Evolutionary conservation across 164 flowering plant genomes (phyloP).

Genomic region (Platanus orientalis): DNA sequence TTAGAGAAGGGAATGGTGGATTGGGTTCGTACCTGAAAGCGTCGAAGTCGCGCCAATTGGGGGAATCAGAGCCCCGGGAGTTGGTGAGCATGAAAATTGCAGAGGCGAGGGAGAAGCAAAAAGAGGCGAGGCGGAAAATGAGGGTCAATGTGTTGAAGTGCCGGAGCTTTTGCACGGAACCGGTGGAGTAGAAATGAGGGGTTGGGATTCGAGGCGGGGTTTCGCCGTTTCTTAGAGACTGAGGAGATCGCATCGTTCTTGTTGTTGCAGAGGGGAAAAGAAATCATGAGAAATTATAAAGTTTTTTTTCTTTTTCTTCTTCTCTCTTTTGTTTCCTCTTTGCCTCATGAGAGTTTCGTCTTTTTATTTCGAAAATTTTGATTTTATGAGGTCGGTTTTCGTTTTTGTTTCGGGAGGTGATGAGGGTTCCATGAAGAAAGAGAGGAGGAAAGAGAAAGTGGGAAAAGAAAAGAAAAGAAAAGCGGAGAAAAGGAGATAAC

Average conservation of each 20-base stretch:
- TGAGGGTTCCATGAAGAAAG: slow-evolving; percentile 10
- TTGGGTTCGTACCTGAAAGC: slow-evolving; percentile 54
- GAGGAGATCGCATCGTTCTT: slow-evolving; percentile 50
- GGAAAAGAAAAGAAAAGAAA: too few relatives aligned
- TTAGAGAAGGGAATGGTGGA: not conserved
- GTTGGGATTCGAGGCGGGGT: slow-evolving; percentile 19
- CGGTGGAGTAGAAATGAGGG: slow-evolving; percentile 65
- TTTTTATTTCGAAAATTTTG: not conserved
- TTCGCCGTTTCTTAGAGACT: slow-evolving; percentile 47
- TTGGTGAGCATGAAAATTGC: slow-evolving; percentile 76
- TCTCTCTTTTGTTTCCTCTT: not conserved
- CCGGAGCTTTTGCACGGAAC: slow-evolving; percentile 65
- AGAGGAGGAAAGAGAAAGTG: not conserved
- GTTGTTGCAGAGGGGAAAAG: slow-evolving; percentile 1
- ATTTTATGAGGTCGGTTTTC: slow-evolving; percentile 3
- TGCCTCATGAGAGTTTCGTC: not conserved
- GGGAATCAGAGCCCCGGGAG: slow-evolving; percentile 39
- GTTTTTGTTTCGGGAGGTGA: slow-evolving; percentile 29
- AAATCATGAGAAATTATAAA: slow-evolving; percentile 27
- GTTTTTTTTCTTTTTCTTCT: not conserved
- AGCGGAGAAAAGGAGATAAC: too few relatives aligned
- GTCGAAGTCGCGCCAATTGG: slow-evolving; percentile 57
- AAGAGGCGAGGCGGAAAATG: slow-evolving; percentile 57
- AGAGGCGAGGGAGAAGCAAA: slow-evolving; percentile 69
- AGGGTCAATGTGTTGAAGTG: slow-evolving; percentile 70